Conservation (phyloP, 1,284 basidiomycete genomes). For the Tylopilus sp. region DNA sequence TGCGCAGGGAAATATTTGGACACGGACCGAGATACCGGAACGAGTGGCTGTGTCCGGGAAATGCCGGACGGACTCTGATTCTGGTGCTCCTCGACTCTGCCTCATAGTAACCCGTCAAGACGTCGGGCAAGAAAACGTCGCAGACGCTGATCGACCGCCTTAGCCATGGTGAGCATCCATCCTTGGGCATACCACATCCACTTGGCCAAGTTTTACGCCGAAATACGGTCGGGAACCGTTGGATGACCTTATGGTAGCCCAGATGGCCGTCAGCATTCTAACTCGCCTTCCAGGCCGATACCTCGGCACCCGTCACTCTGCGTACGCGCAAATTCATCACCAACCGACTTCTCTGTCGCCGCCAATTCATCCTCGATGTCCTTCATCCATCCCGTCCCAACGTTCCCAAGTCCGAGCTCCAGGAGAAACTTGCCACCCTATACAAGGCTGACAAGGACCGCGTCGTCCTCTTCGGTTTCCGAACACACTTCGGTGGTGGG, state of each 20-base stretch:
- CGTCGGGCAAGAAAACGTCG: slow-evolving; percentile 23
- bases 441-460: slow-evolving; percentile 79
- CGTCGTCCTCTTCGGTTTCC: slow-evolving; percentile 77
- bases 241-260: slow-evolving; percentile 20
- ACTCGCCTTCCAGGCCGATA: slow-evolving; percentile 60
- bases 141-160: slow-evolving; percentile 14
- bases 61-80: slow-evolving; percentile 29
- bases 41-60: slow-evolving; percentile 27
- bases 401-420: slow-evolving; percentile 90
- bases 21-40: background rate
- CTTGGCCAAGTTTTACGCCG: slow-evolving; percentile 1
- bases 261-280: slow-evolving; percentile 22
- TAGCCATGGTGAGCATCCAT: slow-evolving; percentile 29
- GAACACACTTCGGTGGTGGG: slow-evolving; percentile 98
- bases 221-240: slow-evolving; percentile 10
- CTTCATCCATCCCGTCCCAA: slow-evolving; percentile 96
- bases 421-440: slow-evolving; percentile 83
- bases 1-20: background rate
- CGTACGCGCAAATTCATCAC: slow-evolving; percentile 99
- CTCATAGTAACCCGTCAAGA: slow-evolving; percentile 19
- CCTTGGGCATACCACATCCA: background rate
- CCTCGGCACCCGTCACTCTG: slow-evolving; percentile 89
- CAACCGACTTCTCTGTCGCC: slow-evolving; percentile 94
- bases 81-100: slow-evolving; percentile 1
- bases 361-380: slow-evolving; percentile 91